Evolutionary conservation across 2,329 filamentous ascomycete genomes (phyloP).

Genomic region (Trichoderma gracile): DNA sequence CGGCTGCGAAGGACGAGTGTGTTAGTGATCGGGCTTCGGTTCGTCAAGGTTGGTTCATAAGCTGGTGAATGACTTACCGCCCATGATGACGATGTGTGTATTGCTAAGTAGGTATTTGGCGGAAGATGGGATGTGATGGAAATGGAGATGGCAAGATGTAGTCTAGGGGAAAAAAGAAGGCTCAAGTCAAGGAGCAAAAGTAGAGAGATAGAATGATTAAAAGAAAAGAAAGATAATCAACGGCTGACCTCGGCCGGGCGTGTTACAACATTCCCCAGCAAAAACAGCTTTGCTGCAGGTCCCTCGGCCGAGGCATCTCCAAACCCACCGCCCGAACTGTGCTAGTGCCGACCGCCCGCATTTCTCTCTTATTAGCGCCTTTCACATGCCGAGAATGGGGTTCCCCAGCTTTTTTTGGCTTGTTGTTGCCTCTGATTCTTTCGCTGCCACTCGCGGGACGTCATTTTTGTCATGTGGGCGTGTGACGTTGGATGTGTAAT

Average conservation of each 20-base stretch:
- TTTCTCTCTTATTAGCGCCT: constrained; percentile 27
- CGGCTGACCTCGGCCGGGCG: constrained; percentile 22
- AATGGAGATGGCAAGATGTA: not conserved
- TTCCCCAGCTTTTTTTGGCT: constrained; percentile 19
- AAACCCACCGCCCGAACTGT: constrained; percentile 23
- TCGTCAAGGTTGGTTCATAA: not conserved
- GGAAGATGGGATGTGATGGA: not conserved
- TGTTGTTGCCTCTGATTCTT: not conserved
- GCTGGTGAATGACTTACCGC: constrained; percentile 37
- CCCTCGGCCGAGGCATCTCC: constrained; percentile 38
- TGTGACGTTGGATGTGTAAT: not conserved
- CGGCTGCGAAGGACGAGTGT: constrained; percentile 42
- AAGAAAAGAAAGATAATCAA: constrained; percentile 1
- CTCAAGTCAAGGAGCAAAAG: not conserved
- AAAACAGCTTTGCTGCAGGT: constrained; percentile 21
- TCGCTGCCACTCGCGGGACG: not conserved
- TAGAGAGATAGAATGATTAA: not conserved
- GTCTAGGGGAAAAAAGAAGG: not conserved
- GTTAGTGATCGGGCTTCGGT: constrained; percentile 23
- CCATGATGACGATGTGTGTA: constrained; percentile 37
- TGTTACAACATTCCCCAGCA: constrained; percentile 12
- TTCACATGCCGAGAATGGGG: constrained; percentile 25
- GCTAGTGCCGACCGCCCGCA: constrained; percentile 20
- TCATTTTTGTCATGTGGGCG: not conserved
- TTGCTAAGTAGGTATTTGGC: too few relatives aligned